These are phyloP conservation scores for Fusarium veterinarium DNA, from an alignment of 2,329 filamentous ascomycete genomes.

Conservation along the genomic window DNA sequence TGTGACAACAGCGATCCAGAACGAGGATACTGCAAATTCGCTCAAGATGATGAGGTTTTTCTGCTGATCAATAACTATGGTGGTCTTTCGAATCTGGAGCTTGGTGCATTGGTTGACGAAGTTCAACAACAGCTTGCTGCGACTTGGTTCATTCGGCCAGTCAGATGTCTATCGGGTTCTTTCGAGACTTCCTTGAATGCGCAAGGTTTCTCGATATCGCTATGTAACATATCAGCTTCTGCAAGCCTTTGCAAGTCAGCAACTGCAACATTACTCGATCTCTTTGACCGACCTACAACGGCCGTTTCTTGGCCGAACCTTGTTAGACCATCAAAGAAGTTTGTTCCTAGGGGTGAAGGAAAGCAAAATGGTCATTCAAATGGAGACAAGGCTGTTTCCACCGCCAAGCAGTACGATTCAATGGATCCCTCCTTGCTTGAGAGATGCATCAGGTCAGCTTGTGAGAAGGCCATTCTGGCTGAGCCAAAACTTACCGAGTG, in stretches of 20 bases:
- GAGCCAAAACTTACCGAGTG: neutral
- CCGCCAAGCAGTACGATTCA: rapidly evolving
- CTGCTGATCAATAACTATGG: neutral
- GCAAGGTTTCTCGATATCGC: neutral
- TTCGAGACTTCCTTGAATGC: neutral
- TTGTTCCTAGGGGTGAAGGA: too few species aligned
- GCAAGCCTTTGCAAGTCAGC: neutral
- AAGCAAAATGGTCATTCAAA: neutral
- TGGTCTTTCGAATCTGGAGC: neutral
- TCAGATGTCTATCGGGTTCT: neutral
- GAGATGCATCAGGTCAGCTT: neutral
- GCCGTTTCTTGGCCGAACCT: neutral
- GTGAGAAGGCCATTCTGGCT: neutral
- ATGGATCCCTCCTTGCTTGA: neutral
- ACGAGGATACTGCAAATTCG: neutral
- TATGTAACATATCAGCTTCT: neutral
- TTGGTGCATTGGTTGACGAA: rapidly evolving
- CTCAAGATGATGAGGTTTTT: rapidly evolving
- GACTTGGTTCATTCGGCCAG: neutral
- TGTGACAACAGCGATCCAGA: neutral
- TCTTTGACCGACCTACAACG: neutral
- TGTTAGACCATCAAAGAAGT: too few species aligned
- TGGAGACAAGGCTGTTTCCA: rapidly evolving
- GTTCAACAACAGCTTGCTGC: neutral
- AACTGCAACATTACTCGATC: neutral